Base-by-base conservation (phyloP, 495 filamentous ascomycete species). In the Penicillium longicatenatum region DNA sequence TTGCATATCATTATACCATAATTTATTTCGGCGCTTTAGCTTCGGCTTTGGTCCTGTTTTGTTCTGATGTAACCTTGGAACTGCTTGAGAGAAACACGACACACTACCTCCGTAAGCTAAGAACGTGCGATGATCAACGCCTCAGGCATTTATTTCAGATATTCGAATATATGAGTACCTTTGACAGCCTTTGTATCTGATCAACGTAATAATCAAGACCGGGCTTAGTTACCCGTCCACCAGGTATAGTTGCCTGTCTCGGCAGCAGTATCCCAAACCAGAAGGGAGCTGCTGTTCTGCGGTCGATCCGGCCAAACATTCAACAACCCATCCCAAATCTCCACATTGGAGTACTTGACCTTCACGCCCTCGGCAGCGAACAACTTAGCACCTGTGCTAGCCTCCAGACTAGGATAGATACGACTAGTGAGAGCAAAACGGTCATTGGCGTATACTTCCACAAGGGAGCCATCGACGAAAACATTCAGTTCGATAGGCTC, bases 401-500 rank as follows among this genome's bases (percentile, higher is more conserved):
- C 60, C 60, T 80, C 53, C 3, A 53, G 52, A 31, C 61, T 64
- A 14, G 61, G 61, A 51, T 64, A 64, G n/a, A 60, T 64, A 3
- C 61, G 61, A 19, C 48, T 57, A 6, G 61, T 64, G 6, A 64
- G 30, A 4, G 61, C 57, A 16, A 64, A 64, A 6, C 57, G 57
- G 17, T 64, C 57, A 14, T 64, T 64, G 5, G 50, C 57, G 14
- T 60, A 64, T 0, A 64, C 58, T 33, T 64, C 61, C 14, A 64
- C 39, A 10, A 64, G 19, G 10, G 61, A 64, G 7, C 57, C 61
- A 47, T 64, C 61, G 0, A 64, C 52, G 8, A 64, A 60, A 10
- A 64, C 45, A 9, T 53, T 54, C 46, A 62, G 30, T 22, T 59
- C 45, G 30, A 62, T 55, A 6, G 55, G 22, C 20, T 62, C 60